Evolutionary conservation across 2,329 filamentous ascomycete genomes (phyloP).

Genomic region (Thelonectria blattea): DNA sequence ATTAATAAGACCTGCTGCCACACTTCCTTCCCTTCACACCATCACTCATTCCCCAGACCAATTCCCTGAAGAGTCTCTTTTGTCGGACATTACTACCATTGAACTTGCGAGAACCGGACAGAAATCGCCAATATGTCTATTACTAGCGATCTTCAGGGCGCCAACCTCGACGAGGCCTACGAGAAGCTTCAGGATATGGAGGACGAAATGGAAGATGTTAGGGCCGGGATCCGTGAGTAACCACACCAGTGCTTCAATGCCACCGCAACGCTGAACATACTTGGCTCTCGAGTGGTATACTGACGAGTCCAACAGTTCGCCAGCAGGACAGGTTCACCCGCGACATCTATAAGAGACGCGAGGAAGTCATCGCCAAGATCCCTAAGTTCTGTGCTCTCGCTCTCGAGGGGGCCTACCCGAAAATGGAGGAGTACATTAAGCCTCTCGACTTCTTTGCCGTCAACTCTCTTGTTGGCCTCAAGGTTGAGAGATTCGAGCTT

Average conservation of each 20-base stretch:
- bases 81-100: background rate
- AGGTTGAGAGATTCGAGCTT: constrained; percentile 82
- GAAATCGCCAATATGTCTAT: constrained; percentile 42
- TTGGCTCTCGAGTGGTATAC: too few species aligned
- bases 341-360: constrained; percentile 79
- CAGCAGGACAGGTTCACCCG: constrained; percentile 71
- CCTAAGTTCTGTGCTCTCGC: constrained; percentile 95
- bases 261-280: too few species aligned
- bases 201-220: constrained; percentile 81
- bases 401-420: constrained; percentile 82
- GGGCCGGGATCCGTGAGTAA: constrained; percentile 79
- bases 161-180: constrained; percentile 53
- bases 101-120: constrained; percentile 1
- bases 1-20: constrained; percentile 5
- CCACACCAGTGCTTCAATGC: background rate
- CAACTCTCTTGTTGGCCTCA: constrained; percentile 69
- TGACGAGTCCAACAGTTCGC: constrained; percentile 72
- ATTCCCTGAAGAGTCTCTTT: background rate
- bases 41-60: background rate
- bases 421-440: constrained; percentile 88
- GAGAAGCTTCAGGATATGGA: constrained; percentile 82
- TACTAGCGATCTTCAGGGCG: constrained; percentile 45
- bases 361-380: constrained; percentile 72
- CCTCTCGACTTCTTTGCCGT: constrained; percentile 77
- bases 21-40: constrained; percentile 1